Base-by-base conservation (phyloP, 2,329 filamentous ascomycete genomes). In the Xylariaceae sp. region DNA sequence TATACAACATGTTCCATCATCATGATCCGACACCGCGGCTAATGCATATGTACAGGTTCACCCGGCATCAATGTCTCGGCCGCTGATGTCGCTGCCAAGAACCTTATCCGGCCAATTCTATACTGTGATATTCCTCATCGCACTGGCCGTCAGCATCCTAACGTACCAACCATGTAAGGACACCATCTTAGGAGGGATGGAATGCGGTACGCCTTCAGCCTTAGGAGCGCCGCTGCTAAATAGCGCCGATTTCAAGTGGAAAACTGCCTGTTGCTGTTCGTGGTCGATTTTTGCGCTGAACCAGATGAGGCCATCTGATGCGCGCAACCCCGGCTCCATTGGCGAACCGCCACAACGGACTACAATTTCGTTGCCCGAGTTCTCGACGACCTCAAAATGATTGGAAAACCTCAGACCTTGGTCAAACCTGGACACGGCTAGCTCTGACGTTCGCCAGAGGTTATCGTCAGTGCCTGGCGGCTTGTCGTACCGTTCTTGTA, bases 321-420 rank as follows among this genome's bases (percentile, higher is more conserved):
- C 51, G 48, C 66, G 56, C 47, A 65, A 53, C 1, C 65, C 65
- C 4, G 61, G 55, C 31, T 63, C 50, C 49, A 65, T 41, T 9
- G 65, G 65, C 22, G 66, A 67, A 5, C 52, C 64, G 42, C 66
- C 65, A 55, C 66, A 67, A 16, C 66, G 65, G 28, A 67, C 60
- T 14, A 58, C 58, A 46, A 69, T 63, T 59, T 67, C 61, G 46
- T 57, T 61, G 40, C 62, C 63, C 36, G 48, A 43, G 42, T 66
- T 63, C 51, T 62, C 54, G 31, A 69, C 66, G 1, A 69, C 66
- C 58, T 69, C 66, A 50, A 69, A 69, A 53, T 69, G 66, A 55
- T 69, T 69, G 36, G 60, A 61, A 58, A 69, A 65, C 45, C 62
- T 60, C 45, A 64, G 45, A 9, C 66, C 65, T 43, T 57, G 50